Evolutionary conservation across 495 filamentous ascomycete genomes (phyloP), one percentile per base, ranked within the genome.

Genomic region (Penicillium herquei): DNA sequence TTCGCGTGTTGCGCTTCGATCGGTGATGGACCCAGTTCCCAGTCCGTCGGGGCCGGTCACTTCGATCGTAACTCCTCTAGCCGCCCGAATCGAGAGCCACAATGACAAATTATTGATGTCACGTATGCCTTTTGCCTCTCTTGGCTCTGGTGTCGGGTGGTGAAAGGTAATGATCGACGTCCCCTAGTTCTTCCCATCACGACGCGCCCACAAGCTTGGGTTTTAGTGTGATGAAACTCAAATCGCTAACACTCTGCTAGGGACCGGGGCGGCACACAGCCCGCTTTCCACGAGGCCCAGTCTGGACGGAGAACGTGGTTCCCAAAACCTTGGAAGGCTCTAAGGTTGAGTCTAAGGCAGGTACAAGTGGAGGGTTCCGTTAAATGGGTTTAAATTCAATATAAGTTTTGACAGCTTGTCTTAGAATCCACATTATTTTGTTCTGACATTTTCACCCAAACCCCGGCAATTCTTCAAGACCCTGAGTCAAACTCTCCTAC

Each of bases 11-110:
- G 31, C 43, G 7, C 14, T 12, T 46, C 43, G 43, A 46, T 46
- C 43, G 10, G 17, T 46, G 43, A 46, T 46, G 43, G 43, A 32
- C 43, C 43, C 43, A 46, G 43, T 31, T 46, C 5, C 26, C 43
- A 46, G 13, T 26, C 43, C 43, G 26, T 32, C 26, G 43, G 43
- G 43, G 21, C 43, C 21, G 21, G 42, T 26, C 21, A 9, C 12
- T 46, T 46, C 43, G 43, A 46, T 46, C 43, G 43, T 21, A 17
- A 32, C 9, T 3, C 6, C 43, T 21, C 3, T 46, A 46, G 43
- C 43, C 26, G 43, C 43, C 26, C 43, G 43, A 32, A 13, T 5
- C 12, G 8, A 46, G 43, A n/a, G 43, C 18, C 21, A 32, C 43
- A 18, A 26, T 46, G 43, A 46, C 43, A 46, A 46, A 46, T 46